Evolutionary conservation across 176 grass and related monocot genomes (phyloP).

Genomic region (Cocos nucifera): DNA sequence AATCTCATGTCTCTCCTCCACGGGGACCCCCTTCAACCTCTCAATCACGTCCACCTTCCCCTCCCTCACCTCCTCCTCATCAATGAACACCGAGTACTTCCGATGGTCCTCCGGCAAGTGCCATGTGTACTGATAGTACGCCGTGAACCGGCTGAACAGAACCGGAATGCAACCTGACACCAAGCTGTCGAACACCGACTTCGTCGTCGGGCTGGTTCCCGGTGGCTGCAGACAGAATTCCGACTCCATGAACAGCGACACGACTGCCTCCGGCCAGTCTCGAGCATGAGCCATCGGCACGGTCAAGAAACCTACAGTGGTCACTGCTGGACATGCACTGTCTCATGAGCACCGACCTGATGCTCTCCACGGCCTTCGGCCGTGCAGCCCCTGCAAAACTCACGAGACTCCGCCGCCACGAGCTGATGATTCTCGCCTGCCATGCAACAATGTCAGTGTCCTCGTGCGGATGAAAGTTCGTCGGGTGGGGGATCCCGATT

Average conservation of each 20-base stretch:
- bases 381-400: not conserved
- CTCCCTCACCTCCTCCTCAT: slow-evolving; percentile 1
- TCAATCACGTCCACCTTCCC: slow-evolving; percentile 9
- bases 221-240: slow-evolving; percentile 12
- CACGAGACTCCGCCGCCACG: not conserved
- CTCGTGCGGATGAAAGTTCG: slow-evolving; percentile 10
- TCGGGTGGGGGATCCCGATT: slow-evolving; percentile 8
- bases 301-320: not conserved
- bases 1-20: slow-evolving; percentile 6
- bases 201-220: slow-evolving; percentile 6
- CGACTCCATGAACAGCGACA: slow-evolving; percentile 10
- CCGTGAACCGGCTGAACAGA: slow-evolving; percentile 2
- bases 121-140: slow-evolving; percentile 9
- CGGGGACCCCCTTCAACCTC: not conserved
- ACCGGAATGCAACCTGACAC: not conserved
- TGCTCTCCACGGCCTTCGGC: not conserved
- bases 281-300: not conserved
- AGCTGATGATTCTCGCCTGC: not conserved
- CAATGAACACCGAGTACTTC: slow-evolving; percentile 7
- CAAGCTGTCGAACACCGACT: slow-evolving; percentile 16
- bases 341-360: slow-evolving; percentile 1
- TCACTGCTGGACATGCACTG: not conserved
- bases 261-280: not conserved
- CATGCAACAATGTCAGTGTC: slow-evolving; percentile 5
- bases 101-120: slow-evolving; percentile 1